Evolutionary conservation across 2,329 filamentous ascomycete genomes (phyloP).

Genomic region (Phialophora tarda): DNA sequence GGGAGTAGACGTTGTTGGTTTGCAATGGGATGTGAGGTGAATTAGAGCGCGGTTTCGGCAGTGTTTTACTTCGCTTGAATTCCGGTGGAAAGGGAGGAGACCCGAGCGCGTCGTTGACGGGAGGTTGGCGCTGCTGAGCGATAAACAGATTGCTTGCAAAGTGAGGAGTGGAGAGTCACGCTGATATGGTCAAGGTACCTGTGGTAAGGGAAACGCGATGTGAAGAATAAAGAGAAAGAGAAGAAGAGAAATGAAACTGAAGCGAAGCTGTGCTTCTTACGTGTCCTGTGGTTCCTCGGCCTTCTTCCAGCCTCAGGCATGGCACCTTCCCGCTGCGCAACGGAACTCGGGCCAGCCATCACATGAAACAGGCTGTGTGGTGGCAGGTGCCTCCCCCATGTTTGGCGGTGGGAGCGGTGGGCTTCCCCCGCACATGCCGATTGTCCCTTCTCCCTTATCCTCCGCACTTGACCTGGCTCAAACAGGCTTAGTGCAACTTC

Average conservation of each 20-base stretch:
- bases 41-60: neutral
- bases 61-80: constrained; percentile 1
- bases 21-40: neutral
- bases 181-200: neutral
- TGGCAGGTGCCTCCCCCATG: neutral
- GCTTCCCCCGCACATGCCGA: constrained; percentile 21
- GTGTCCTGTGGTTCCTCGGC: constrained; percentile 8
- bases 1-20: neutral
- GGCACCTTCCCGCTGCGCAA: constrained; percentile 11
- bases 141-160: neutral
- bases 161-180: constrained; percentile 10
- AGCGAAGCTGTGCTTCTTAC: constrained; percentile 4
- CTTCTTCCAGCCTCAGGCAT: constrained; percentile 4
- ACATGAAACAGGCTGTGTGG: constrained; percentile 19
- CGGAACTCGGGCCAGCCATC: constrained; percentile 6
- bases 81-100: neutral
- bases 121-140: neutral
- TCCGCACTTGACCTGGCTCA: constrained; percentile 12
- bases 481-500: neutral
- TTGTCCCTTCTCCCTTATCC: constrained; percentile 19
- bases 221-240: constrained; percentile 15
- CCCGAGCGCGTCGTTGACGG: neutral
- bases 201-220: neutral
- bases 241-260: constrained; percentile 9
- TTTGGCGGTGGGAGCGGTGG: neutral